These are phyloP conservation scores for Wallacemonas sp. DNA, from an alignment of 208 protist genomes.

Conservation along the genomic window DNA sequence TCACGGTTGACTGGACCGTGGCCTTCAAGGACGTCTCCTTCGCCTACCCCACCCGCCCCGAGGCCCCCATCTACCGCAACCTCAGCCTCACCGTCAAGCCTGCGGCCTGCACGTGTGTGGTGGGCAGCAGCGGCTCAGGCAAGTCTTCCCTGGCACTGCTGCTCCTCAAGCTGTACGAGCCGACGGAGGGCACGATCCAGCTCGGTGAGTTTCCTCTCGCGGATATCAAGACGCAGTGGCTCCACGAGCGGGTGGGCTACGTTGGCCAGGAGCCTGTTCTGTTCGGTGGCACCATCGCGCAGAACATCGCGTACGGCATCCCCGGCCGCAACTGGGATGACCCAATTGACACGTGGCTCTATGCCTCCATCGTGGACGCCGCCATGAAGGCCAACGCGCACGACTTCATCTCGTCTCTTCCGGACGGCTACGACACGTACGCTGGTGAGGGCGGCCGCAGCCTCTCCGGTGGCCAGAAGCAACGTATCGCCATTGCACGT, in stretches of 20 bases:
- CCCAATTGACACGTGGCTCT: slow-evolving; percentile 71
- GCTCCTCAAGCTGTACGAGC: slow-evolving; percentile 85
- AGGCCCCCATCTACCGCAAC: slow-evolving; percentile 66
- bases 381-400: slow-evolving; percentile 82
- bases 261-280: slow-evolving; percentile 87
- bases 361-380: slow-evolving; percentile 61
- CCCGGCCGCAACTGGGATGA: slow-evolving; percentile 73
- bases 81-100: slow-evolving; percentile 66
- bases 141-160: slow-evolving; percentile 86
- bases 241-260: slow-evolving; percentile 74
- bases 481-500: slow-evolving; percentile 93
- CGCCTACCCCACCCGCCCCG: slow-evolving; percentile 81
- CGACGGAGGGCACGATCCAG: slow-evolving; percentile 48
- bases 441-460: slow-evolving; percentile 87
- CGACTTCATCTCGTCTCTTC: slow-evolving; percentile 86
- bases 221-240: slow-evolving; percentile 68
- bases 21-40: slow-evolving; percentile 71
- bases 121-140: slow-evolving; percentile 79
- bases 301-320: slow-evolving; percentile 89
- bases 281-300: slow-evolving; percentile 80
- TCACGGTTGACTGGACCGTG: slow-evolving; percentile 55
- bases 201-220: slow-evolving; percentile 61
- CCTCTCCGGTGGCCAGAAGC: slow-evolving; percentile 93
- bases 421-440: slow-evolving; percentile 88
- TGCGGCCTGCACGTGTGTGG: slow-evolving; percentile 73